Conservation (phyloP, 495 filamentous ascomycete genomes). For the Aspergillus olivimuriae region DNA sequence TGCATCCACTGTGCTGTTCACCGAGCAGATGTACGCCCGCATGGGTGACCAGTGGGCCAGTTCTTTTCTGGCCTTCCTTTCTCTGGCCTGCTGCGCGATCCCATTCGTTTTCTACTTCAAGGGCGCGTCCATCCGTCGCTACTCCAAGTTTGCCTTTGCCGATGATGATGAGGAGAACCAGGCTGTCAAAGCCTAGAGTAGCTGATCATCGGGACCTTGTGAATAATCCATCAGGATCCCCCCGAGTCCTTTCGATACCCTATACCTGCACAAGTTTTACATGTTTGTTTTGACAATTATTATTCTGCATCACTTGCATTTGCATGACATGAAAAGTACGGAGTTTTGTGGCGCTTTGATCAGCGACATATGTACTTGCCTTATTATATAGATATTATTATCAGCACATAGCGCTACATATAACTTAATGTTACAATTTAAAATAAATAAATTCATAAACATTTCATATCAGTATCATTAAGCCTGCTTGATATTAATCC, state of each 20-base stretch:
- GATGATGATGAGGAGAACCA: constrained; percentile 39
- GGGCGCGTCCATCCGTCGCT: constrained; percentile 58
- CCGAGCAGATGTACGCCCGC: constrained; percentile 69
- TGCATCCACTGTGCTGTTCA: constrained; percentile 68
- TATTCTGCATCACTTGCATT: background rate
- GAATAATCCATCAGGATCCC: background rate
- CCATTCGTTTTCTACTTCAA: constrained; percentile 72
- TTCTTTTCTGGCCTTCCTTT: constrained; percentile 62
- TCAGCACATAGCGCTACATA: no score
- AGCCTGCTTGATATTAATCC: no score
- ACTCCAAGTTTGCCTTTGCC: constrained; percentile 60
- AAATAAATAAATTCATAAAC: no score
- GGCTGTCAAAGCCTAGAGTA: background rate
- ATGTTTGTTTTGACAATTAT: no score
- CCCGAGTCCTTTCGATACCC: background rate
- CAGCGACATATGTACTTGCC: background rate
- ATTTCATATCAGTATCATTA: no score
- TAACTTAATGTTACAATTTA: background rate
- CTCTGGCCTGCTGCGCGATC: constrained; percentile 66
- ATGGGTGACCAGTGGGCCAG: constrained; percentile 73
- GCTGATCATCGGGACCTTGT: background rate
- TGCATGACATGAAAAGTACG: background rate
- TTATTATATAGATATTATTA: background rate
- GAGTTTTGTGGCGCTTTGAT: background rate
- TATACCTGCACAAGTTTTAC: background rate